Evolutionary conservation across 208 protist species (phyloP).

Genomic region (Angomonas ambiguus): DNA sequence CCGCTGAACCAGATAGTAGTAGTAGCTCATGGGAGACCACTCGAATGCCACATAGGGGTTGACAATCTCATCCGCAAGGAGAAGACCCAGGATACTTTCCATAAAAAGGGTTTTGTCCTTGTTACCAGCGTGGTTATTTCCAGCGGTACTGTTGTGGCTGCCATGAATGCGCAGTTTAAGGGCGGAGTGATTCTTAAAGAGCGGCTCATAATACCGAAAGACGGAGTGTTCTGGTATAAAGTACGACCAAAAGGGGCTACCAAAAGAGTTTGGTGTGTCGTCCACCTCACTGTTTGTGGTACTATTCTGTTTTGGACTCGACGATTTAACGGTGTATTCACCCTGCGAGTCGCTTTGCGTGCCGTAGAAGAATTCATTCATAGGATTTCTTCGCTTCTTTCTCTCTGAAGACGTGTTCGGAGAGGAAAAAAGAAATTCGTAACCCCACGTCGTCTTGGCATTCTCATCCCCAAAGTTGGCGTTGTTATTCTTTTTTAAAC

Average conservation of each 20-base stretch:
- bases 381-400: not conserved
- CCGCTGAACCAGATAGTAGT: constrained; percentile 97
- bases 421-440: not conserved
- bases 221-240: constrained; percentile 20
- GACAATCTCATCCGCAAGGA: constrained; percentile 92
- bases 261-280: not conserved
- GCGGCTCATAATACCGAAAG: constrained; percentile 19
- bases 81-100: constrained; percentile 89
- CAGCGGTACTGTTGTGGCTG: not conserved
- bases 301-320: not conserved
- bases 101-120: constrained; percentile 49
- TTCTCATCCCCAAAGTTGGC: not conserved
- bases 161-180: constrained; percentile 11
- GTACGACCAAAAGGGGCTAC: constrained; percentile 4
- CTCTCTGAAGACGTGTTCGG: not conserved
- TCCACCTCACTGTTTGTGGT: not conserved
- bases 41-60: constrained; percentile 92
- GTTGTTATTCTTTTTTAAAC: not conserved
- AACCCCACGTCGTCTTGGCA: not conserved
- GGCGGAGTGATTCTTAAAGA: constrained; percentile 9
- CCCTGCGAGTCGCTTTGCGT: constrained; percentile 2
- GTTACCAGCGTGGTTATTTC: constrained; percentile 40
- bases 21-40: constrained; percentile 93
- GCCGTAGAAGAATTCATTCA: not conserved
- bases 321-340: not conserved